Evolutionary conservation across 2,329 filamentous ascomycete genomes (phyloP).

Genomic region (Trichoderma lentiforme): DNA sequence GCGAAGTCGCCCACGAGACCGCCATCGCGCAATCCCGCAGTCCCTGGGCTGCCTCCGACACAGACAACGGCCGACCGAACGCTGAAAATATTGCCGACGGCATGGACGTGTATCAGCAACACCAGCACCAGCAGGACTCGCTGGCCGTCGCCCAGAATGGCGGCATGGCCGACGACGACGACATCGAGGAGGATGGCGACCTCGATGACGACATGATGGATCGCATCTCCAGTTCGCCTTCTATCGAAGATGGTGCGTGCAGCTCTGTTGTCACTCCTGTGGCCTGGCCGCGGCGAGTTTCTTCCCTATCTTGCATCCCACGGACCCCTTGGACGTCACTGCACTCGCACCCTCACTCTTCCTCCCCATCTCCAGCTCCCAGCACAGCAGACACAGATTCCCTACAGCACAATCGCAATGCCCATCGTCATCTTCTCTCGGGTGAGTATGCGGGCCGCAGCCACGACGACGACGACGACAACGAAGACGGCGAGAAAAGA

Average conservation of each 20-base stretch:
- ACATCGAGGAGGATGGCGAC: conserved; percentile 65
- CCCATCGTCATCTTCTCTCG: conserved; percentile 44
- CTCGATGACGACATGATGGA: conserved; percentile 94
- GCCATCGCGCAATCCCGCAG: conserved; percentile 67
- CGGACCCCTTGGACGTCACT: conserved; percentile 34
- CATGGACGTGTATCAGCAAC: conserved; percentile 37
- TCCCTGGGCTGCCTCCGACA: conserved; percentile 52
- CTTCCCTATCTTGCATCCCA: conserved; percentile 36
- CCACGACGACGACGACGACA: conserved; percentile 13
- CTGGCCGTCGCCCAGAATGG: conserved; percentile 62
- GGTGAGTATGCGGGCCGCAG: conserved; percentile 28
- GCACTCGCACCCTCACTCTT: conserved; percentile 23
- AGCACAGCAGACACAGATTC: conserved; percentile 16
- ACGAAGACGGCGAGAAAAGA: conserved; percentile 22
- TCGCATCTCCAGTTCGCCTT: conserved; percentile 97
- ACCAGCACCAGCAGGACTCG: conserved; percentile 51
- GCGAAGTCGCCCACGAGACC: conserved; percentile 73
- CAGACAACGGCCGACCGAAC: conserved; percentile 17
- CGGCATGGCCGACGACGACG: conserved; percentile 58
- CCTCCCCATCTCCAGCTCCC: conserved; percentile 24
- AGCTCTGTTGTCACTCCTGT: conserved; percentile 37
- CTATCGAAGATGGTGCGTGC: conserved; percentile 97
- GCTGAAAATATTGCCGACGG: conserved; percentile 23
- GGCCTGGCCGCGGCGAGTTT: conserved; percentile 44
- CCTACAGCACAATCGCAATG: not conserved